Conservation (phyloP, 306 rosid genomes). For the Vigna hirtella region DNA sequence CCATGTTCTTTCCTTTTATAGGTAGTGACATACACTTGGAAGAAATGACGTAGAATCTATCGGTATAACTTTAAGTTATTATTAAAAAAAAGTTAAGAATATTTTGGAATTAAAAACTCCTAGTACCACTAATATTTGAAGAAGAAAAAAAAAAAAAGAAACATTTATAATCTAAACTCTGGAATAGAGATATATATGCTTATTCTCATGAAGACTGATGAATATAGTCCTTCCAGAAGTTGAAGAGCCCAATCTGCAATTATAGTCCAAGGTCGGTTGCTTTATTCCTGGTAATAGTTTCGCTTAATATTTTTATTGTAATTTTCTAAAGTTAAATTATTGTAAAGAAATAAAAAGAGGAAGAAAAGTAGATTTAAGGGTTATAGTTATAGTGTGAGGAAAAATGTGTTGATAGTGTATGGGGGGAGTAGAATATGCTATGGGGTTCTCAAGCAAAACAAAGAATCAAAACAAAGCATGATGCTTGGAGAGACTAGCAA, state of each 20-base stretch:
- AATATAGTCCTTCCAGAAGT: conserved; percentile 23
- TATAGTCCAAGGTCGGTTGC: conserved; percentile 30
- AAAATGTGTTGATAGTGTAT: conserved; percentile 27
- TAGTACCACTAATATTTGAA: conserved; percentile 8
- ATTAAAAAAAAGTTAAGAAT: background rate
- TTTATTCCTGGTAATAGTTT: conserved; percentile 44
- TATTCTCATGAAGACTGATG: conserved; percentile 19
- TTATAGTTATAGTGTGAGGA: conserved; percentile 12
- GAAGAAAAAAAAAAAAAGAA: conserved; percentile 17
- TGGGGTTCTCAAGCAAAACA: conserved; percentile 46
- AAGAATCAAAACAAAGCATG: conserved; percentile 61
- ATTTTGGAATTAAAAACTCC: background rate
- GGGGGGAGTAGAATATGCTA: background rate
- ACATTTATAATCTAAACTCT: conserved; percentile 4
- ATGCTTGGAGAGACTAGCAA: conserved; percentile 50
- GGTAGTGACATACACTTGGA: background rate
- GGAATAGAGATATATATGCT: conserved; percentile 11
- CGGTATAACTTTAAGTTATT: background rate
- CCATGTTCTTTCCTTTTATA: background rate
- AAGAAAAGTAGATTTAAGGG: too few species aligned
- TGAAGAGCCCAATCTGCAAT: conserved; percentile 17
- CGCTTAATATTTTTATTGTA: too few species aligned
- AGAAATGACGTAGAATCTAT: background rate
- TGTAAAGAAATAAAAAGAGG: too few species aligned
- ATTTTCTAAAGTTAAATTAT: too few species aligned